These are phyloP conservation scores for Vinca minor DNA, from an alignment of 257 asterid species.

Conservation along the genomic window DNA sequence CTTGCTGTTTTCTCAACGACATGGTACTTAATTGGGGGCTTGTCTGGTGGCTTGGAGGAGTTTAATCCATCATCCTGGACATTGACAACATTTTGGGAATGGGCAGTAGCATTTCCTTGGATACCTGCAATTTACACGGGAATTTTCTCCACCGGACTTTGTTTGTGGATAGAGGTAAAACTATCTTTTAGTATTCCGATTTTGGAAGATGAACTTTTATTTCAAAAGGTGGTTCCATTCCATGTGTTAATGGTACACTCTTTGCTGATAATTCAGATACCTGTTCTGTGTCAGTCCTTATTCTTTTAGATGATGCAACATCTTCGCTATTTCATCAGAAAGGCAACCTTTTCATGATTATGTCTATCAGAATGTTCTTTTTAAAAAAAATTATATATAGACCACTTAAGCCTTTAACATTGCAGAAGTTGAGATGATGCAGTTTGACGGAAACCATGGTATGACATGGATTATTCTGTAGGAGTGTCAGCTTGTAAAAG, in stretches of 20 bases:
- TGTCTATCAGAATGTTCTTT: not conserved
- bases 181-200: not conserved
- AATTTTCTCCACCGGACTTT: conserved; percentile 59
- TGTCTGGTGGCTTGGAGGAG: conserved; percentile 31
- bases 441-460: not conserved
- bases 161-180: conserved; percentile 73
- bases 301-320: not conserved
- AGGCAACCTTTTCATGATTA: not conserved
- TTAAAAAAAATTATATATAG: not conserved
- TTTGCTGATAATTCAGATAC: not conserved
- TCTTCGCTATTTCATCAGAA: not conserved
- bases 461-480: not conserved
- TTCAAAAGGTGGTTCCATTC: not conserved
- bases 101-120: conserved; percentile 60
- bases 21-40: conserved; percentile 48
- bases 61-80: conserved; percentile 47
- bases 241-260: not conserved
- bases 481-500: not conserved
- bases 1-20: conserved; percentile 56
- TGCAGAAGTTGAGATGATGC: not conserved
- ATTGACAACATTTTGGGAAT: conserved; percentile 26
- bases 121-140: conserved; percentile 77
- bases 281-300: not conserved
- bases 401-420: not conserved
- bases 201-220: not conserved